These are phyloP conservation scores for Elongisporangium anandrum DNA, from an alignment of 352 stramenopile genomes.

Conservation along the genomic window DNA sequence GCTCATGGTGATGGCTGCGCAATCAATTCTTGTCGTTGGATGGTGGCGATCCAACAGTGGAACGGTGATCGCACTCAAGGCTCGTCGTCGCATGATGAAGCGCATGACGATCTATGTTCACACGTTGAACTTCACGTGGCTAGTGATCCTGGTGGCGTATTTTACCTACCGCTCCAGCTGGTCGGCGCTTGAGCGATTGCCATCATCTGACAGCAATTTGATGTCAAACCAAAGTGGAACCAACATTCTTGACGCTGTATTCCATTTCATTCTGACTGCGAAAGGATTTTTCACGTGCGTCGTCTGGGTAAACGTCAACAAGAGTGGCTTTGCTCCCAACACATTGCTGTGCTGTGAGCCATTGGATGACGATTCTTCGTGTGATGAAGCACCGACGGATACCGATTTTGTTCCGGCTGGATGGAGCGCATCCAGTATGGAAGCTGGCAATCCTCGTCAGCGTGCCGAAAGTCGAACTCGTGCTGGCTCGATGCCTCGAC, in stretches of 20 bases:
- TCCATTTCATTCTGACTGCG: conserved; percentile 53
- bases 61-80: conserved; percentile 66
- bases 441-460: neutral
- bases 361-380: neutral
- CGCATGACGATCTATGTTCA: conserved; percentile 72
- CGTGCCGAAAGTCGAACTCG: neutral
- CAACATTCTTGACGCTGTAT: conserved; percentile 40
- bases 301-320: conserved; percentile 66
- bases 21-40: conserved; percentile 54
- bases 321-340: conserved; percentile 40
- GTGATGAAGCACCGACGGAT: neutral
- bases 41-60: conserved; percentile 79
- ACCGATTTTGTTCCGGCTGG: neutral
- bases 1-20: conserved; percentile 49
- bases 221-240: conserved; percentile 6
- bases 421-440: conserved; percentile 7
- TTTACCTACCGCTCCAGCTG: conserved; percentile 55
- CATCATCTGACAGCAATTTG: neutral
- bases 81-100: conserved; percentile 65
- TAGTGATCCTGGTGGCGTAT: conserved; percentile 53
- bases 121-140: conserved; percentile 60
- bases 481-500: neutral
- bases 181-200: conserved; percentile 29
- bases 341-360: conserved; percentile 19
- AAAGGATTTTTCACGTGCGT: conserved; percentile 64